Conservation (phyloP, 495 filamentous ascomycete species). For the Aspergillus asperescens region DNA sequence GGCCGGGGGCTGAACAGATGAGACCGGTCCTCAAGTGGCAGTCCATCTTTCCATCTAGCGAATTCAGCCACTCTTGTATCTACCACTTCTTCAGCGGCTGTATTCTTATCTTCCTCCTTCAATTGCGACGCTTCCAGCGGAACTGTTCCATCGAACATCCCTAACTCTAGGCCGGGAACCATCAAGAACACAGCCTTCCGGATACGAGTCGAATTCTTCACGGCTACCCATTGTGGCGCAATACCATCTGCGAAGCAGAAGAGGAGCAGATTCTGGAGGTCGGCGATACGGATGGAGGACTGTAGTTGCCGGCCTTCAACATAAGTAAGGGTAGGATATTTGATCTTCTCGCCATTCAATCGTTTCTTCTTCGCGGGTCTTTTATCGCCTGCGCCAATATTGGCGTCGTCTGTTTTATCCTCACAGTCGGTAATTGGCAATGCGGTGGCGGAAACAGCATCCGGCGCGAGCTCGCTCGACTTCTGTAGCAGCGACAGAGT, state of each 20-base stretch:
- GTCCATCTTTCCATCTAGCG: constrained; percentile 39
- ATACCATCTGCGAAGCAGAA: constrained; percentile 83
- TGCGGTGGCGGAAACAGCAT: neutral
- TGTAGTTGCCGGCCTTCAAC: constrained; percentile 60
- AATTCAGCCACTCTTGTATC: constrained; percentile 31
- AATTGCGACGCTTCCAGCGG: constrained; percentile 41
- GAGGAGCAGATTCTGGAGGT: constrained; percentile 76
- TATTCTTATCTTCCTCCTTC: constrained; percentile 13
- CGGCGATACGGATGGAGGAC: constrained; percentile 65
- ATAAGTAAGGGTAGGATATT: constrained; percentile 71
- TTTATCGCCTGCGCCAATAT: constrained; percentile 5
- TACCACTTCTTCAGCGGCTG: constrained; percentile 10
- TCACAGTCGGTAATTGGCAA: constrained; percentile 19
- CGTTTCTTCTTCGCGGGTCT: constrained; percentile 33
- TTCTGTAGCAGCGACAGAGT: constrained; percentile 29
- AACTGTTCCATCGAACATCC: constrained; percentile 75
- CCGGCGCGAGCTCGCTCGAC: constrained; percentile 12
- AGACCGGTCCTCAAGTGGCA: constrained; percentile 37
- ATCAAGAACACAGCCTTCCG: constrained; percentile 86
- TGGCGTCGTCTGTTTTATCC: constrained; percentile 14
- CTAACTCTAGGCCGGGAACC: constrained; percentile 85
- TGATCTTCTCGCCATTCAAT: constrained; percentile 55
- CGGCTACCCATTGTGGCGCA: constrained; percentile 81
- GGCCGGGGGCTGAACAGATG: constrained; percentile 65
- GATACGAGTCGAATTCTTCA: constrained; percentile 69